A percentile compares a stretch with the other conserved stretches of the same genome.
Evolutionary conservation across 768 basidiomycete species (phyloP).

Genomic region (Dictyophora rubrovolvata): DNA sequence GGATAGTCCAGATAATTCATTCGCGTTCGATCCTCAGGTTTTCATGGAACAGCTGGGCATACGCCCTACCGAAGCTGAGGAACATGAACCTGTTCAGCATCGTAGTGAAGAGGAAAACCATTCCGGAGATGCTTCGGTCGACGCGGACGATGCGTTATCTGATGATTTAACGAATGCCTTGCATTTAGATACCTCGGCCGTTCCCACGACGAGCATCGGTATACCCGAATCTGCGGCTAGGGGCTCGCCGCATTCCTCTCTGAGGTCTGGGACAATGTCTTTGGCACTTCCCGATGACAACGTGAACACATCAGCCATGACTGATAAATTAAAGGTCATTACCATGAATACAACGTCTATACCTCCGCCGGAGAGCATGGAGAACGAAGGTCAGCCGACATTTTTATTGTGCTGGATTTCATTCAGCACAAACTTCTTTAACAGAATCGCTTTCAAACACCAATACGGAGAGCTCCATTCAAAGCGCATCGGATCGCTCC

Average conservation of each 20-base stretch:
- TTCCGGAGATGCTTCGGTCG: background rate
- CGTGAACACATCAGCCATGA: background rate
- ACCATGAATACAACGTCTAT: background rate
- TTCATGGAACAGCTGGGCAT: background rate
- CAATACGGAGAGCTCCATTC: constrained; percentile 23
- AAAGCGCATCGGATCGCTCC: constrained; percentile 18
- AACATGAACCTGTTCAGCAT: background rate
- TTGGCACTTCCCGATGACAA: background rate
- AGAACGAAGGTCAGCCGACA: constrained; percentile 7
- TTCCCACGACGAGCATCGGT: background rate
- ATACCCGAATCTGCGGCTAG: background rate
- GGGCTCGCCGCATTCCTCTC: background rate
- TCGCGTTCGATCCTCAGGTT: background rate
- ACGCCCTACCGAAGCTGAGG: background rate
- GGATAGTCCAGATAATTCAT: background rate
- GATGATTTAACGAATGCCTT: background rate
- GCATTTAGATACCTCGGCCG: background rate
- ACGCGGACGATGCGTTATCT: background rate
- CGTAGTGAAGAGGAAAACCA: background rate
- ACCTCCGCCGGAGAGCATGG: background rate
- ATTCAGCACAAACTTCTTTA: background rate
- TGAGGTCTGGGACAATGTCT: background rate
- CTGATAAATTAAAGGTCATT: background rate
- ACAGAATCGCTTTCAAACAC: constrained; percentile 5
- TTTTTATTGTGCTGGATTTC: constrained; percentile 8